Evolutionary conservation across 2,329 filamentous ascomycete genomes (phyloP), one percentile per base, ranked within the genome.

Genomic region (Aureobasidium sp.): DNA sequence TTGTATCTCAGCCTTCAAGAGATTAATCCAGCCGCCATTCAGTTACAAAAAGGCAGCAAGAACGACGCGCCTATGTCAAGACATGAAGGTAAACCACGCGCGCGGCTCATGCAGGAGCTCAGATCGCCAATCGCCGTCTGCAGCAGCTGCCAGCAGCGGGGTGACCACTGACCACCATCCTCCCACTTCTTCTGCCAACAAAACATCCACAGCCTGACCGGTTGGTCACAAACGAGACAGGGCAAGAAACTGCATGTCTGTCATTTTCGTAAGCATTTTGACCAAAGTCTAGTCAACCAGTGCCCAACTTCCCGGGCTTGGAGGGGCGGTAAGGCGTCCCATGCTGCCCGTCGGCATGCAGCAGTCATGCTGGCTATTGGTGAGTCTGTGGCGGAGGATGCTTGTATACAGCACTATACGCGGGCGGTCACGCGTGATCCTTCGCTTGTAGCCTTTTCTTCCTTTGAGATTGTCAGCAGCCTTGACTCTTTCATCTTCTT

Each of bases 401-500:
- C 36, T 27, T 47, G 44, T 59, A 59, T 59, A 59, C 56, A 59
- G 25, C 34, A 49, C 42, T 59, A 59, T 59, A 59, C 44, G 56
- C 34, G 56, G 44, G 34, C 6, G 44, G 56, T 61, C 57, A 61
- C 57, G 57, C 45, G 57, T 14, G 57, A 61, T 61, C 57, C 57
- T 61, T 61, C 57, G 57, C 57, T 31, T 52, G 36, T 39, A 34
- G 34, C 57, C 45, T 52, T 36, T 27, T 44, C n/a, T 22, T 49
- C 42, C 31, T 27, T 51, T 44, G 22, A 48, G 45, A 20, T 61
- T 27, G 57, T 61, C 57, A 61, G 57, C 57, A 61, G 57, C 60
- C 51, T 52, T 55, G 60, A 37, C 41, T 49, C 36, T 55, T 39
- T 53, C 29, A 20, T 27, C 59, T 45, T 47, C 31, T 48, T 47